These are phyloP conservation scores for Schizothecium vesticola DNA, from an alignment of 495 filamentous ascomycete species.

Conservation along the genomic window DNA sequence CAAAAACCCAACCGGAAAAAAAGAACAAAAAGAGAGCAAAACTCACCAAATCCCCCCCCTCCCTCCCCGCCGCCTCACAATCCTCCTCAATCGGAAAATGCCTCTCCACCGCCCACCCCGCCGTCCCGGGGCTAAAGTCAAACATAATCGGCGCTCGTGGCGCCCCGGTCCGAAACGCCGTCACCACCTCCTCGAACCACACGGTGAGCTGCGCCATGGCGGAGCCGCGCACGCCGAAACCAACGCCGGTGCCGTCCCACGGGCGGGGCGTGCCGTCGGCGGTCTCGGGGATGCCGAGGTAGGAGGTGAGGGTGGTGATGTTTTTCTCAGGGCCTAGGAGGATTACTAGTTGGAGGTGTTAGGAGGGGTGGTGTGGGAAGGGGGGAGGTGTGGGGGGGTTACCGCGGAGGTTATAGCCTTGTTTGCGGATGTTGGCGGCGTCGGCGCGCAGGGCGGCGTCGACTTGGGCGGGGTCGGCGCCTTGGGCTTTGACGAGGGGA, in stretches of 20 bases:
- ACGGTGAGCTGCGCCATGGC: background rate
- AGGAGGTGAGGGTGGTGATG: background rate
- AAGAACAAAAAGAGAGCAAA: background rate
- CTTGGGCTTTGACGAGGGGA: slow-evolving; percentile 5
- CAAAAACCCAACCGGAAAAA: background rate
- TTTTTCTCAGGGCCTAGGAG: slow-evolving; percentile 2
- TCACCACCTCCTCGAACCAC: background rate
- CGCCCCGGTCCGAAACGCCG: background rate
- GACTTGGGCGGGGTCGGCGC: slow-evolving; percentile 2
- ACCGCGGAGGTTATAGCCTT: slow-evolving; percentile 9
- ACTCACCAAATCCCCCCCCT: background rate
- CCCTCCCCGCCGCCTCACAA: background rate
- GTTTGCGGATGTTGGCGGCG: background rate
- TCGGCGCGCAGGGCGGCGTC: slow-evolving; percentile 2
- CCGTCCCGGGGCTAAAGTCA: background rate
- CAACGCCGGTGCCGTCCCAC: background rate
- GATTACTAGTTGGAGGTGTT: background rate
- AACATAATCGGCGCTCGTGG: background rate
- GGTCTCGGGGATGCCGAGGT: background rate
- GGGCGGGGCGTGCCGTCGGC: background rate
- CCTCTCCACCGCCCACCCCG: background rate
- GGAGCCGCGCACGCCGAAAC: background rate
- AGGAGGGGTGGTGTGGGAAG: background rate
- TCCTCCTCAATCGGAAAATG: background rate
- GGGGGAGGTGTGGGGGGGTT: background rate